Conservation (phyloP, 192 early-diverging fungal genomes). For the Allomyces arbusculus region DNA sequence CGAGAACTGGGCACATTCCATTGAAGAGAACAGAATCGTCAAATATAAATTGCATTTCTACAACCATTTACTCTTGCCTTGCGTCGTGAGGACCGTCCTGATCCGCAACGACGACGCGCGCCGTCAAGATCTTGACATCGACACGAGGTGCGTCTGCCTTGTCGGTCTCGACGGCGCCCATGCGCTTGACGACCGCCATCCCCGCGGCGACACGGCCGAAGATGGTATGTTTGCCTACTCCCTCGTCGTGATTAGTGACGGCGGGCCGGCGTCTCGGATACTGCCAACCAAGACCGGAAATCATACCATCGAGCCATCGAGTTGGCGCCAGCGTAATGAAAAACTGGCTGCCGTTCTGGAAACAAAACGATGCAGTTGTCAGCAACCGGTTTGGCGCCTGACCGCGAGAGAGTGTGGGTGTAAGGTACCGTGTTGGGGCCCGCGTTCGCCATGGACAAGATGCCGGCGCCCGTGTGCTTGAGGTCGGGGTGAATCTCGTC, state of each 20-base stretch:
- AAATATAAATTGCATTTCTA: too few species aligned
- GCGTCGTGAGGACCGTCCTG: background rate
- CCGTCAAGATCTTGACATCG: background rate
- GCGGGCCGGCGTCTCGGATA: conserved; percentile 8
- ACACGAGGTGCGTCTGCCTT: conserved; percentile 17
- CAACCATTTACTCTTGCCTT: background rate
- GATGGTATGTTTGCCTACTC: conserved; percentile 67
- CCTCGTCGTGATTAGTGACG: conserved; percentile 27
- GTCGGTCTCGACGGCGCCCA: conserved; percentile 47
- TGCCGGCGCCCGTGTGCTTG: conserved; percentile 75
- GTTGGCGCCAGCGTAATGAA: conserved; percentile 83
- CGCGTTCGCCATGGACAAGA: conserved; percentile 76
- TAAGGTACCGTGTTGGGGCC: conserved; percentile 25
- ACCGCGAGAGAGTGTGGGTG: background rate
- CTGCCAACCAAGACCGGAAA: conserved; percentile 37
- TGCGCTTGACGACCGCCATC: conserved; percentile 60
- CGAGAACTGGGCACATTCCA: too few species aligned
- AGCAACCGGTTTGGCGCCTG: conserved; percentile 1
- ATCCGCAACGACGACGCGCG: background rate
- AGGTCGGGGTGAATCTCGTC: conserved; percentile 58
- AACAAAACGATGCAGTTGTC: background rate
- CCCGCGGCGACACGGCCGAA: conserved; percentile 69
- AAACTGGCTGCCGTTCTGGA: conserved; percentile 29
- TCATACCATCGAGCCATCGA: conserved; percentile 57
- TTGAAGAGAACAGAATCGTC: too few species aligned